Conservation (phyloP, 495 filamentous ascomycete species). For the Glutinoglossum americanum region DNA sequence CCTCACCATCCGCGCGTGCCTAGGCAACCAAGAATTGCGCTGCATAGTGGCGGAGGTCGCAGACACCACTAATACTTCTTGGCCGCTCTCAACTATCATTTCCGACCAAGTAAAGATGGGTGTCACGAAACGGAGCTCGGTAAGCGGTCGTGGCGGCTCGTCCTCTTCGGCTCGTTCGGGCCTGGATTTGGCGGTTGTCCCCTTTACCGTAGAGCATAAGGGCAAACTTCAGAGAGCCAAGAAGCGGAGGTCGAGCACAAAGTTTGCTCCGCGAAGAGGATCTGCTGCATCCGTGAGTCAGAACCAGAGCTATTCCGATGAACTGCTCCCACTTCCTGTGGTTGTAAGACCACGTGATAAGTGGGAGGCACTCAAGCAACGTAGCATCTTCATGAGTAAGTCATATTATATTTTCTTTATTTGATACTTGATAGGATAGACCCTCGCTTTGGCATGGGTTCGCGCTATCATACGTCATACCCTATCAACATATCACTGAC, state of each 20-base stretch:
- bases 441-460: not conserved
- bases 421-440: too few relatives aligned
- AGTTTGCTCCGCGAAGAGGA: not conserved
- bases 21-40: too few relatives aligned
- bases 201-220: not conserved
- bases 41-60: too few relatives aligned
- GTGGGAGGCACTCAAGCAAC: not conserved
- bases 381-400: not conserved
- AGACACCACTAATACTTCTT: too few relatives aligned
- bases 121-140: not conserved
- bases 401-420: too few relatives aligned
- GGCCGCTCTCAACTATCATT: not conserved
- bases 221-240: not conserved
- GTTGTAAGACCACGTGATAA: not conserved
- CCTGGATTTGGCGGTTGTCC: not conserved
- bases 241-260: not conserved
- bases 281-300: too few relatives aligned
- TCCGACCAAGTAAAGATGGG: not conserved
- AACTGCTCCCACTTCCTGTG: not conserved
- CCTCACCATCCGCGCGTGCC: too few relatives aligned
- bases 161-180: not conserved
- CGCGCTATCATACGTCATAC: not conserved
- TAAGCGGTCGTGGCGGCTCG: not conserved
- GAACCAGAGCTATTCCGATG: not conserved
- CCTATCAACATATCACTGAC: not conserved